Evolutionary conservation across 2,329 filamentous ascomycete genomes (phyloP), one percentile per base, ranked within the genome.

Genomic region (Amauroascus niger): DNA sequence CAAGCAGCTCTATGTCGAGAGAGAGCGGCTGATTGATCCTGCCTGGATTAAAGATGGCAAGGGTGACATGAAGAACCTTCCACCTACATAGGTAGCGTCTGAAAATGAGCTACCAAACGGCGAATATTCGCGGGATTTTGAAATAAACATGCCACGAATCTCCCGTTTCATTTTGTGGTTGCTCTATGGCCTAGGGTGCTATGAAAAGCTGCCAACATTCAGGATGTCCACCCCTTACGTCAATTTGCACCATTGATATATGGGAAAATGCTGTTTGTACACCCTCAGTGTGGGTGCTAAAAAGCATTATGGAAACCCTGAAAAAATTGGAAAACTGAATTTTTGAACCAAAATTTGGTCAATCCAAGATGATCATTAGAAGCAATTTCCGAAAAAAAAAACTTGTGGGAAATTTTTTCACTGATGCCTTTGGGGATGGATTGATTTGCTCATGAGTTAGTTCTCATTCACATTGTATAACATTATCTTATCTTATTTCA

Each of bases 1-100:
- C 76, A 93, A 93, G 67, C 83, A 87, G 64, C 77, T 98, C 47
- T 91, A 90, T 67, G 76, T 78, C 16, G 83, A 85, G 47, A 81
- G 83, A 49, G 83, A 91, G 53, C 77, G 80, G 57, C 73, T 98
- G 55, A 81, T 96, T 63, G 82, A 86, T 61, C 75, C 81, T 49
- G 81, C 86, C 56, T 91, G 88, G 82, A 77, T 91, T 52, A 77
- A 79, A 52, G 81, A 83, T 55, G 86, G 86, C 55, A 79, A 80
- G 63, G 87, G 83, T 35, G 83, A 83, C 60, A 77, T 87, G 69
- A 80, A 80, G 41, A 84, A 82, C 60, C 77, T 95, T 52, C 88
- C 49, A 61, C 73, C 55, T 78, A 65, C 58, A 70, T 52, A 56
- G 53, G 39, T 40, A 28, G 13, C 33, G 6, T n/a, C 22, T 49